Evolutionary conservation across 306 rosid genomes (phyloP).

Genomic region (Rosa lucieae): DNA sequence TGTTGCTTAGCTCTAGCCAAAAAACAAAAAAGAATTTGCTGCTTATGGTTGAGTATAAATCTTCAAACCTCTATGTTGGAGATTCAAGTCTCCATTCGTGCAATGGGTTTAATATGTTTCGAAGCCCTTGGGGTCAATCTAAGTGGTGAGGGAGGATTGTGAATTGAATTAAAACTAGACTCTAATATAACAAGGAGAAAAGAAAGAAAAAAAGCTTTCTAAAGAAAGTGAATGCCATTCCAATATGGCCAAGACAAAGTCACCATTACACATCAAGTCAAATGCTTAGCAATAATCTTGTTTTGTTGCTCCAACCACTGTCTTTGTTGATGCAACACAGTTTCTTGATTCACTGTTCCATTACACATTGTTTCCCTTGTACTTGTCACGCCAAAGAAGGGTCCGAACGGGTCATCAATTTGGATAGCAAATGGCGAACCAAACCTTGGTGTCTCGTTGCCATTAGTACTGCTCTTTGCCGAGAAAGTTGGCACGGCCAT

Average conservation of each 20-base stretch:
- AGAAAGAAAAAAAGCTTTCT: not conserved
- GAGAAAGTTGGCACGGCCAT: conserved; percentile 1
- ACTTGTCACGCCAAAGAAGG: conserved; percentile 21
- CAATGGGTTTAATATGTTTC: too few relatives aligned
- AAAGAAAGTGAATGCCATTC: not conserved
- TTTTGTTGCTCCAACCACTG: conserved; percentile 75
- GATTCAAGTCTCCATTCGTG: too few relatives aligned
- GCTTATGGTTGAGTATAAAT: too few relatives aligned
- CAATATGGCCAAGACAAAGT: not conserved
- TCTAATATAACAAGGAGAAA: not conserved
- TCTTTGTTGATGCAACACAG: conserved; percentile 44
- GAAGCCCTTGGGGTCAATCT: too few relatives aligned
- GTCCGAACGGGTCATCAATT: conserved; percentile 56
- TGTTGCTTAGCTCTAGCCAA: too few relatives aligned
- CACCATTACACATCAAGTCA: conserved; percentile 26
- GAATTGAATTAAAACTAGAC: not conserved
- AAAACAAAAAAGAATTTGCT: too few relatives aligned
- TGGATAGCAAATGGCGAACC: conserved; percentile 9
- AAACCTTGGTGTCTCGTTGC: not conserved
- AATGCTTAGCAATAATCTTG: conserved; percentile 66
- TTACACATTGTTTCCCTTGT: conserved; percentile 14
- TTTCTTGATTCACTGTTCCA: conserved; percentile 35
- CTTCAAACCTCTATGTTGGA: too few relatives aligned
- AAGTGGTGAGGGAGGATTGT: too few relatives aligned
- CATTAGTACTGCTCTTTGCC: not conserved